Evolutionary conservation across 1,139 yeast species (phyloP), one percentile per base, ranked within the genome.

Genomic region (Scheffersomyces lignicola): DNA sequence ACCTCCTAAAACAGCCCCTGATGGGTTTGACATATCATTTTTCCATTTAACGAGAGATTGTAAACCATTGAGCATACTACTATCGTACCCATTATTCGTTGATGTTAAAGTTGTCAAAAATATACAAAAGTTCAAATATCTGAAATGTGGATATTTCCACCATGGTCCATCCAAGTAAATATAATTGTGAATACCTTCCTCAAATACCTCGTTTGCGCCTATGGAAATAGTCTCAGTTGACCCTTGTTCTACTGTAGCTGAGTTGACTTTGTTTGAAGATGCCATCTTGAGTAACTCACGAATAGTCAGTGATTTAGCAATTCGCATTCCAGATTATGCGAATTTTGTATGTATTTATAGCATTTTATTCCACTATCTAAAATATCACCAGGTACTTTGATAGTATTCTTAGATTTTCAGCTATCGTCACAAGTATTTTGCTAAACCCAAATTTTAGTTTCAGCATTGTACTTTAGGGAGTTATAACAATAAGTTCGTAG

Each of bases 71-170:
- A 75, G 52, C 58, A 75, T 56, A 4, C 74, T 65, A 29, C 77
- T 76, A 53, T 76, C 81, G 42, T 63, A 76, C 18, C 81, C 80
- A 30, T 64, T 67, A 42, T 68, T 70, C 20, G 78, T 68, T 17
- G 76, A 65, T 9, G 76, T 57, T 24, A 75, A 50, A 25, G 76
- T 59, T 22, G 70, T 60, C 23, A 69, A 48, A 15, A 71, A 52
- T 12, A 75, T 48, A 15, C 62, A 43, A 21, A 58, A 34, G 41
- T 69, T 68, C 39, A 75, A 58, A 24, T 45, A 41, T 5, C 60
- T 41, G 32, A 75, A 51, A 40, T 73, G 68, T 7, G 60, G 54
- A 24, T 61, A 59, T 15, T 42, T 45, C 34, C 41, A 52, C 54
- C 54, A 54, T 17, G 47, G 40, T 18, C 38, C 40, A 26, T 39